Evolutionary conservation across 2,329 filamentous ascomycete species (phyloP).

Genomic region (Venturia aucupariae): DNA sequence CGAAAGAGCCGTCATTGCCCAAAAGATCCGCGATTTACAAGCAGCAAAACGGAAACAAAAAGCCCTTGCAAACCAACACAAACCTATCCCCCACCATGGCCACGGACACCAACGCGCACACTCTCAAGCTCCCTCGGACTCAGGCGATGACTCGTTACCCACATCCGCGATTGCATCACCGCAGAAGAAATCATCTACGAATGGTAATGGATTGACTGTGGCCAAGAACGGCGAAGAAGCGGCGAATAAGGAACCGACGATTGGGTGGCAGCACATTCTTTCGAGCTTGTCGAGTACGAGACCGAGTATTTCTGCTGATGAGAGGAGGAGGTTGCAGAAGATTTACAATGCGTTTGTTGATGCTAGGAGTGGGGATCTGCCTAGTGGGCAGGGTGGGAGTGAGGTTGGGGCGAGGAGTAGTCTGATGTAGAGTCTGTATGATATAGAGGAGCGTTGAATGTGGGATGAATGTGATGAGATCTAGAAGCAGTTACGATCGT

Average conservation of each 20-base stretch:
- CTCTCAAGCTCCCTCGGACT: conserved; percentile 1
- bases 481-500: too few species aligned
- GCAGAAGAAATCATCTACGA: conserved; percentile 18
- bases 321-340: conserved; percentile 61
- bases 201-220: conserved; percentile 18
- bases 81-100: not conserved
- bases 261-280: conserved; percentile 74
- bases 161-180: conserved; percentile 17
- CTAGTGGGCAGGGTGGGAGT: conserved; percentile 79
- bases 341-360: conserved; percentile 94
- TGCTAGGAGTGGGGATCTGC: conserved; percentile 90
- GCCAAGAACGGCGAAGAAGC: conserved; percentile 27
- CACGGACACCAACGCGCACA: conserved; percentile 3
- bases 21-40: conserved; percentile 77
- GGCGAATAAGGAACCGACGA: conserved; percentile 60
- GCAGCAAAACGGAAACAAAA: conserved; percentile 56
- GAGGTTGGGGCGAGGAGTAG: conserved; percentile 90
- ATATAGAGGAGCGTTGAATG: too few species aligned
- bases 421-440: conserved; percentile 59
- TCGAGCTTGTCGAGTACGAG: conserved; percentile 68
- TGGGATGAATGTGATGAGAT: too few species aligned
- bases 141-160: conserved; percentile 9
- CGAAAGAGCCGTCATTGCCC: conserved; percentile 67
- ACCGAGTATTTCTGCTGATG: conserved; percentile 71
- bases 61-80: conserved; percentile 6